Evolutionary conservation across 768 basidiomycete genomes (phyloP).

Genomic region (Agaricus blazei): DNA sequence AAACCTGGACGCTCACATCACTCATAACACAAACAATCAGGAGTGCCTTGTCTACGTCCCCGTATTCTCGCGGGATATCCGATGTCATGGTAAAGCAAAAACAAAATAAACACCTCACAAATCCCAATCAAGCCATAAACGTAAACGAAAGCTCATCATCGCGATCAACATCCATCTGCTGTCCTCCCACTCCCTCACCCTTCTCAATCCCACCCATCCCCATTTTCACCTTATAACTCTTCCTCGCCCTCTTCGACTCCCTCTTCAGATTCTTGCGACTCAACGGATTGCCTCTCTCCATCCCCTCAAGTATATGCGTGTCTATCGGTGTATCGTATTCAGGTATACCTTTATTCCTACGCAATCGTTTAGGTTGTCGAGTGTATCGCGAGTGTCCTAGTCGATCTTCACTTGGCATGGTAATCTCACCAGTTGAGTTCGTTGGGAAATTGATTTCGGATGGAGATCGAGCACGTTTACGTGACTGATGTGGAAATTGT

Average conservation of each 20-base stretch:
- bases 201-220: background rate
- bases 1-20: no score
- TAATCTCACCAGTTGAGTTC: conserved; percentile 5
- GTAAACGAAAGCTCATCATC: conserved; percentile 38
- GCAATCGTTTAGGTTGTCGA: conserved; percentile 56
- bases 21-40: no score
- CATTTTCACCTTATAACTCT: conserved; percentile 32
- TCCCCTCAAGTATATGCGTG: conserved; percentile 35
- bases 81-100: no score
- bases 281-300: conserved; percentile 56
- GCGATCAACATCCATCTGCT: conserved; percentile 43
- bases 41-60: no score
- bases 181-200: conserved; percentile 14
- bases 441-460: conserved; percentile 17
- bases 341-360: conserved; percentile 50
- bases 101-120: background rate
- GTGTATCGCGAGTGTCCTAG: conserved; percentile 24
- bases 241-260: conserved; percentile 59
- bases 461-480: conserved; percentile 35
- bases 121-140: conserved; percentile 33
- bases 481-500: conserved; percentile 25
- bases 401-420: conserved; percentile 14
- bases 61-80: no score
- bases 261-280: conserved; percentile 55
- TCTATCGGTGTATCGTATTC: conserved; percentile 49